Conservation (phyloP, 2,329 filamentous ascomycete species). For the Claviceps capensis region DNA sequence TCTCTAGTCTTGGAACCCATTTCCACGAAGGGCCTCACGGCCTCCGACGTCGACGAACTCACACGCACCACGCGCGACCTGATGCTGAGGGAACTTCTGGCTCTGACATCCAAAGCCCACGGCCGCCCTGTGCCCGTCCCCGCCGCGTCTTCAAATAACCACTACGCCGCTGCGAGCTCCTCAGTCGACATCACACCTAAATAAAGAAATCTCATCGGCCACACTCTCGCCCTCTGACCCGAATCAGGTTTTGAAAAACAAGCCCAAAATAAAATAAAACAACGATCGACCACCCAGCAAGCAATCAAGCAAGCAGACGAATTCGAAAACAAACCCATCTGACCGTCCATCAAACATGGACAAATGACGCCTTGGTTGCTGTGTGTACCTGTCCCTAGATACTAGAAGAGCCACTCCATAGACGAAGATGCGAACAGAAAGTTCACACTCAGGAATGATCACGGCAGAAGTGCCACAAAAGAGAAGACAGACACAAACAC, state of each 20-base stretch:
- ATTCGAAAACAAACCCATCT: neutral
- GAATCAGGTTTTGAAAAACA: neutral
- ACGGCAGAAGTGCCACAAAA: neutral
- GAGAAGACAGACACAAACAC: neutral
- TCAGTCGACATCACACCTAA: constrained; percentile 13
- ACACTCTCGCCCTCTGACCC: neutral
- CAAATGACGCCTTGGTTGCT: neutral
- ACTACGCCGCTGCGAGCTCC: constrained; percentile 16
- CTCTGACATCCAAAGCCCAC: constrained; percentile 37
- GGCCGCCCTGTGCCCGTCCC: constrained; percentile 23
- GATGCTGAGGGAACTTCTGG: constrained; percentile 57
- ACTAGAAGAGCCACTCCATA: neutral
- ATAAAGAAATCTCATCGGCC: neutral
- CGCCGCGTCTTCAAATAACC: constrained; percentile 8
- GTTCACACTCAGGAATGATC: no score
- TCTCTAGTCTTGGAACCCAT: constrained; percentile 64
- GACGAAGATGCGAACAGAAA: neutral
- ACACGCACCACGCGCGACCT: constrained; percentile 52
- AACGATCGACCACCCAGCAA: no score
- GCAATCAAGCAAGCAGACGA: no score
- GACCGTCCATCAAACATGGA: neutral
- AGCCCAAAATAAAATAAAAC: neutral
- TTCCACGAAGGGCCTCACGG: constrained; percentile 55
- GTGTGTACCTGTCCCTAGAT: neutral
- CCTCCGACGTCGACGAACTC: constrained; percentile 66